Base-by-base conservation (phyloP, 2,329 filamentous ascomycete species). In the Ascochyta pisi region DNA sequence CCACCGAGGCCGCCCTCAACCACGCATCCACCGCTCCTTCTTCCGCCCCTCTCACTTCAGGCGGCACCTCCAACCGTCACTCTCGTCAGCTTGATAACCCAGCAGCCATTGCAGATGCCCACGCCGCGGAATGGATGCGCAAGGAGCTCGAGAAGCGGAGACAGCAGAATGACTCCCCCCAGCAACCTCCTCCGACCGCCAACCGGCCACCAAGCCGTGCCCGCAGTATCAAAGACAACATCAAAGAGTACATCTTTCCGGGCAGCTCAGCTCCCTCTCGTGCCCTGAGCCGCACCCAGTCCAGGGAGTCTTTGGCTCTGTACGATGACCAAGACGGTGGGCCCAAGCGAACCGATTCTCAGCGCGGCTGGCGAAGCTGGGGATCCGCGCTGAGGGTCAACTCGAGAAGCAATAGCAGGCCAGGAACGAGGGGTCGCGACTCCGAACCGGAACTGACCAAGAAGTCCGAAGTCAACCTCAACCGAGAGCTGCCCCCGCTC, bases 401-500 rank as follows among this genome's bases (percentile, higher is more conserved):
- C 54, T 71, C 70, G 7, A 63, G 67, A 42, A 73, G 64, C 48
- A 70, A 60, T 52, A 74, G 67, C 50, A 64, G 73, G 35, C 71
- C 73, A 37, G 64, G 60, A 10, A 71, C 68, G 3, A 67, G 63
- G 43, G 73, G 68, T 27, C 66, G 66, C 16, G 53, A 62, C 22
- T 64, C 61, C 26, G 64, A 68, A 19, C 10, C 38, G 12, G 70
- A 73, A 22, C 59, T 58, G 24, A 46, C 63, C 12, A 70, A 63
- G 50, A 75, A 73, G 48, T 44, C 63, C 3, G 70, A 73, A 26
- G 53, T 80, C 54, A 76, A 82, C 49, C 68, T 82, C 29, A 82
- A 82, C 62, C 68, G 79, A 51, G 78, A 81, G 54, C 65, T 82
- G 23, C 80, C 80, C 31, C 79, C 79, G 4, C 59, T 82, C 10